A percentile compares a stretch with the other conserved stretches of the same genome.
Evolutionary conservation across 495 filamentous ascomycete genomes (phyloP).

Genomic region (Aspergillus indologenus): DNA sequence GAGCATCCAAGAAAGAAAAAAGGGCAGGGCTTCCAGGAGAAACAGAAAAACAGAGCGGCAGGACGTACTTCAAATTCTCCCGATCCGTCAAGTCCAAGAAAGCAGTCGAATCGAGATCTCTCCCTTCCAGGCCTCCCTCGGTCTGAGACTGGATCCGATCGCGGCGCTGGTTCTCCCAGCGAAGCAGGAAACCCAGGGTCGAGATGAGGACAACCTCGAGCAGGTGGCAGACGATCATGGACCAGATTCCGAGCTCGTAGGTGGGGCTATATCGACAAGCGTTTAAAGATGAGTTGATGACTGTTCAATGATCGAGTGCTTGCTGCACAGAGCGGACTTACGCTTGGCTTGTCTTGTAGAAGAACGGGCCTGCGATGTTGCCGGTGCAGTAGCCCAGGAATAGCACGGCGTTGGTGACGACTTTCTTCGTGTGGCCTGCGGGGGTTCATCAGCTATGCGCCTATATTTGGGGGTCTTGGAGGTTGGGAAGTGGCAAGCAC

Average conservation of each 20-base stretch:
- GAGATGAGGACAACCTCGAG: conserved; percentile 50
- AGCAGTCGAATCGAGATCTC: conserved; percentile 53
- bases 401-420: conserved; percentile 56
- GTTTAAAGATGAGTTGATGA: no score
- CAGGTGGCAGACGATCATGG: conserved; percentile 60
- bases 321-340: conserved; percentile 12
- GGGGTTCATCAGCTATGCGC: neutral
- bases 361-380: conserved; percentile 59
- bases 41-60: neutral
- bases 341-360: conserved; percentile 56
- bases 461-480: no score
- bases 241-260: conserved; percentile 59
- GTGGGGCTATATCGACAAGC: conserved; percentile 33
- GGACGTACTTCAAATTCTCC: conserved; percentile 53
- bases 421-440: conserved; percentile 60
- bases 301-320: no score
- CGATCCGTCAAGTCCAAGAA: conserved; percentile 60
- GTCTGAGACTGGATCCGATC: conserved; percentile 49
- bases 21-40: neutral
- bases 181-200: conserved; percentile 45
- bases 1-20: conserved; percentile 5
- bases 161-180: conserved; percentile 54
- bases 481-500: neutral
- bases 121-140: conserved; percentile 45
- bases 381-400: conserved; percentile 53